Evolutionary conservation across 169 alveolate genomes (phyloP), one percentile per base, ranked within the genome.

Genomic region (Babesia divergens): DNA sequence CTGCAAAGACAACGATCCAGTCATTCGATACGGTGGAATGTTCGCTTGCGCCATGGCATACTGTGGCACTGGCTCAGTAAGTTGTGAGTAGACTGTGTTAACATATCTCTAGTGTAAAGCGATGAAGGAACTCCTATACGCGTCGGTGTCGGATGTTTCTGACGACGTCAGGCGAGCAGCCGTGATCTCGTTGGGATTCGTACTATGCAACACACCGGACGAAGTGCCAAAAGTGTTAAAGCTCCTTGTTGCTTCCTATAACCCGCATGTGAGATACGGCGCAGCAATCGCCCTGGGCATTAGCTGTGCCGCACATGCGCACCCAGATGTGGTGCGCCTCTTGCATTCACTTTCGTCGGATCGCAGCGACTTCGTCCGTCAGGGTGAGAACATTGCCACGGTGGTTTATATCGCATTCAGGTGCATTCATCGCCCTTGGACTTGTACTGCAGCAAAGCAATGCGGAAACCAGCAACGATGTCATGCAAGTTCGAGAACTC

Each of bases 91-190:
- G 13, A 1, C 6, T 2, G n/a, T 2, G 7, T 22, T 29, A 44
- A 44, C 6, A 26, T 16, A 1, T 5, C 16, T 58, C 16, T 44
- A 71, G 82, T 44, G 80, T 75, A 86, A 50, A 35, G 94, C 98
- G 28, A 85, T 98, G 74, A 95, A 95, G 68, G 95, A 94, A 77
- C 93, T 98, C 47, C 83, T 98, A 28, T 97, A 95, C 76, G 85
- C 94, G 55, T 94, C 99, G 31, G 99, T 97, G 6, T 92, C 98
- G 18, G 99, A 98, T 82, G 99, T 97, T 46, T 92, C 96, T 56
- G 99, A 97, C 87, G 99, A 98, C 87, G 99, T 97, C n/a, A 91
- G 99, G 65, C 89, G 99, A 75, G 99, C 99, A 5, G 99, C 99
- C 26, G 98, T 97, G 24, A 95, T 96, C n/a, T 91, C 97, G 34